Percentiles rank a stretch among this genome's conserved stretches.
Conservation (phyloP, 1,139 yeast genomes). For the Nematodospora anomalae region DNA sequence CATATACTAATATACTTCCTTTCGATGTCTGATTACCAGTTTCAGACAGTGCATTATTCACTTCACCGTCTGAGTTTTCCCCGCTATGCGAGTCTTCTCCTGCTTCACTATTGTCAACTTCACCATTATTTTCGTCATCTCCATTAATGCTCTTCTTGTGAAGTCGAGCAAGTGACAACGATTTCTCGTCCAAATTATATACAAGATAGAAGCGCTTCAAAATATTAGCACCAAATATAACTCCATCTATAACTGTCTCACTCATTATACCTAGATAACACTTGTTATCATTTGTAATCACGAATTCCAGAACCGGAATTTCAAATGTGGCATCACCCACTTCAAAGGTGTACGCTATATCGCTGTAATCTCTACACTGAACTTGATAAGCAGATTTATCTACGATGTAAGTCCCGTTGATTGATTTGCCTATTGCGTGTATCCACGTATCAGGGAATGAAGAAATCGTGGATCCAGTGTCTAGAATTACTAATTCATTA, state of each 20-base stretch:
- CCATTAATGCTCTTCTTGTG: no score
- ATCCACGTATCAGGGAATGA: conserved; percentile 49
- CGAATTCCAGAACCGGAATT: conserved; percentile 28
- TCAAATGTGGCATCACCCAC: conserved; percentile 31
- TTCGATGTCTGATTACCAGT: no score
- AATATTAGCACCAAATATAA: conserved; percentile 24
- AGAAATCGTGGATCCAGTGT: conserved; percentile 68
- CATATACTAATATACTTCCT: no score
- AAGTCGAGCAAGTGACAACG: conserved; percentile 9
- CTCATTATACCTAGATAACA: conserved; percentile 22
- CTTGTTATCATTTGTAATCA: conserved; percentile 2
- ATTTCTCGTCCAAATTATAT: conserved; percentile 23
- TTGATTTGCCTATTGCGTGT: conserved; percentile 31
- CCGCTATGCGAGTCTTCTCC: no score
- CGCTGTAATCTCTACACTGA: conserved; percentile 12
- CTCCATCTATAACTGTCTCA: conserved; percentile 13
- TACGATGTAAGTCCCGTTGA: conserved; percentile 22
- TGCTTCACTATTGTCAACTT: no score
- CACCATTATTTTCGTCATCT: no score
- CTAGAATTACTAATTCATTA: conserved; percentile 31
- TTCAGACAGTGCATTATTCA: no score
- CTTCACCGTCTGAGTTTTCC: no score
- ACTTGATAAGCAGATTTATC: conserved; percentile 20
- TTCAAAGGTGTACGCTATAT: conserved; percentile 23
- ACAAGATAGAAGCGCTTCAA: conserved; percentile 28